phyloP scores from a whole-genome alignment of 2,329 filamentous ascomycete genomes.

The Arthrocladium fulminans region DNA sequence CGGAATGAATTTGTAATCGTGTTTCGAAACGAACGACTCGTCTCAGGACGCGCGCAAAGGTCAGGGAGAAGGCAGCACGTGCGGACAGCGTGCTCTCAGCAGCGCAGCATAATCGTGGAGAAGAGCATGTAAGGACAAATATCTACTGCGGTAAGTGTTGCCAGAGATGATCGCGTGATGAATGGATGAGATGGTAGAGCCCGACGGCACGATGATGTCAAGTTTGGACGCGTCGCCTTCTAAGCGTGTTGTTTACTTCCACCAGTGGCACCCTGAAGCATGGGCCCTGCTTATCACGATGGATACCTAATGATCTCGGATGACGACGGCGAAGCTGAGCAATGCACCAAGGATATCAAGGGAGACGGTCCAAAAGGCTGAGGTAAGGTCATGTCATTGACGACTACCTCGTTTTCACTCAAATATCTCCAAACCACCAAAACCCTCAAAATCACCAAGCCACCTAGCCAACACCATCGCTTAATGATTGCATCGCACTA shows the following conservation, averaged over 20 bases:
- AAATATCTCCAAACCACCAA: not conserved
- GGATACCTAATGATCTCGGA: not conserved
- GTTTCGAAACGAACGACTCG: not conserved
- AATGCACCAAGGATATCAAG: not conserved
- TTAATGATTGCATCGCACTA: not conserved
- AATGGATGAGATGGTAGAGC: not conserved
- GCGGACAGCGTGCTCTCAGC: not conserved
- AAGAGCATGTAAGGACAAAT: not conserved
- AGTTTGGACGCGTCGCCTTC: conserved; percentile 1
- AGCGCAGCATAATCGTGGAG: not conserved
- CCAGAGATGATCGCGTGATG: not conserved
- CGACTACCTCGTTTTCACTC: not conserved
- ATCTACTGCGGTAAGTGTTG: not conserved
- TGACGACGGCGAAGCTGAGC: not conserved
- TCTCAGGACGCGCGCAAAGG: not conserved
- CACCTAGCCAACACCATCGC: not conserved
- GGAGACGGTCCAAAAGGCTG: too few relatives aligned
- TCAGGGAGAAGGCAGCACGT: not conserved
- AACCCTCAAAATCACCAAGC: not conserved
- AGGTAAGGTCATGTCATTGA: too few relatives aligned
- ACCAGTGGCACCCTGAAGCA: not conserved
- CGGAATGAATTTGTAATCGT: not conserved
- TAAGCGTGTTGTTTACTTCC: conserved; percentile 6
- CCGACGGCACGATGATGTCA: conserved; percentile 6
- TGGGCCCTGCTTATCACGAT: not conserved